Base-by-base conservation (phyloP, 805 yeast genomes). In the Ogataea trehalophila region DNA sequence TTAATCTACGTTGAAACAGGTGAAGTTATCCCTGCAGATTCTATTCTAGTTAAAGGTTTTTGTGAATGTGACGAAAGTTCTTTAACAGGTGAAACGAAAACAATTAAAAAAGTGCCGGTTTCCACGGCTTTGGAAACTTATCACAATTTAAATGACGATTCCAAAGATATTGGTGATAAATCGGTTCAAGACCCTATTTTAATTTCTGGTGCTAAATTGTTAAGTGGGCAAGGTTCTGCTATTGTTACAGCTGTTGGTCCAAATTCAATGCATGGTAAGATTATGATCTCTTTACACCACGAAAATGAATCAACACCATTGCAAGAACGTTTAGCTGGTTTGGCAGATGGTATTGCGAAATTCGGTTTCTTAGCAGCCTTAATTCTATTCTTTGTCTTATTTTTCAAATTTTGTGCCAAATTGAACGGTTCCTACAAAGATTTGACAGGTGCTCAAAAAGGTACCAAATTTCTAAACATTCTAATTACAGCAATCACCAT, bases 281-380 rank as follows among this genome's bases (percentile, higher is more conserved):
- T 95, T 2, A 84, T 94, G 92, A 72, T 82, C 67, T 79, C 95
- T 13, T 71, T 94, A 46, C 77, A 80, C 44, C 77, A 76, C 36
- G 96, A 89, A 56, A 70, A 83, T 2, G 96, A 91, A 62, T 77
- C 77, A 23, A 95, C 99, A 6, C 98, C 99, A 1, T 69, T 94
- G 62, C 97, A 91, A 60, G 83, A 73, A 44, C 81, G 97, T 58
- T 75, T 94, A 51, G 82, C 86, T 60, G 73, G 75, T 44, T 77
- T 94, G 48, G 97, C 99, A 1, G 95, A 85, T 61, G 95, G 94
- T 33, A 94, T 94, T 51, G 91, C 97, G n/a, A 88, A 87, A 64
- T 88, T 87, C 66, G 99, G 98, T 46, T 80, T 89, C 53, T 69
- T 86, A 43, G 92, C 95, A 2, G 96, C 98, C 1, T 63, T 82